Evolutionary conservation across 163 green algal genomes (phyloP), one percentile per base, ranked within the genome.

Genomic region (Scenedesmus sp.): DNA sequence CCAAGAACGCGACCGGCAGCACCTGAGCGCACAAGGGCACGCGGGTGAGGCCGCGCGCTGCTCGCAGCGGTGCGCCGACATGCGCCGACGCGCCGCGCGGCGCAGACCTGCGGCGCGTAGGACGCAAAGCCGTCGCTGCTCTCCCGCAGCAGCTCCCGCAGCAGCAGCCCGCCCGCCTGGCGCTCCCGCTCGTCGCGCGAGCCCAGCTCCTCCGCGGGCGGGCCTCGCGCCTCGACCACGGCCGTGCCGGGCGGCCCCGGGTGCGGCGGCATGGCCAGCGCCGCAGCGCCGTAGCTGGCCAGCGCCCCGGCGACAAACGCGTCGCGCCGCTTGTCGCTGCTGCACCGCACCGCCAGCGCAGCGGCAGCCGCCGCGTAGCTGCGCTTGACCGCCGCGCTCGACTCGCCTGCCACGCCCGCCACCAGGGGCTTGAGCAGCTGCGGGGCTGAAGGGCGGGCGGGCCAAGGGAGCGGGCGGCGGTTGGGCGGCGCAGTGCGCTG

Each of bases 61-160:
- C n/a, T n/a, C n/a, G n/a, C n/a, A n/a, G n/a, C n/a, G n/a, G n/a
- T n/a, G n/a, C n/a, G n/a, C n/a, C n/a, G n/a, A n/a, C n/a, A n/a
- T n/a, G n/a, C n/a, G n/a, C n/a, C n/a, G n/a, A n/a, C n/a, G n/a
- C n/a, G n/a, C 18, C 57, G 53, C 39, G 39, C 39, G 10, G 39
- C 39, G 10, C 39, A 7, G 4, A 78, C 70, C 57, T 78, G 54
- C 14, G 56, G 53, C 0, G 87, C 85, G 56, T 93, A 80, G 24
- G 34, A 26, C 2, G 65, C 18, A 33, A 96, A 89, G 0, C 65
- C 82, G 65, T 97, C 91, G 2, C 83, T 67, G 0, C 88, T 87
- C 54, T 89, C 77, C 0, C 84, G 80, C 50, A 91, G 73, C 60
- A 98, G 70, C 78, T 97, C 93, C 10, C 85, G 79, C 70, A 96